phyloP scores from a whole-genome alignment of 78 protist species.

The Trichosphaerium sp. region DNA sequence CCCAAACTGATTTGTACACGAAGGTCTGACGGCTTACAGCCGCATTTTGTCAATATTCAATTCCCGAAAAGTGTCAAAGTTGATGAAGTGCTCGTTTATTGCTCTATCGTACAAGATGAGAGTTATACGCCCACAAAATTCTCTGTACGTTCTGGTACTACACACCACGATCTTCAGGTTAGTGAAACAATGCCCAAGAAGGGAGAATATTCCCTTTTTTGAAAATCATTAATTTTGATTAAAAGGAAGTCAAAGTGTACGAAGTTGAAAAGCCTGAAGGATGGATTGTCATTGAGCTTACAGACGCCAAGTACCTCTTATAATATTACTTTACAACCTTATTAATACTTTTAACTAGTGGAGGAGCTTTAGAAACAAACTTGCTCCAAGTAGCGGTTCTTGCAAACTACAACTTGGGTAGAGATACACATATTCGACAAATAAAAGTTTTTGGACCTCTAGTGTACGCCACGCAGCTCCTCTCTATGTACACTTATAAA shows the following conservation, averaged over 20 bases:
- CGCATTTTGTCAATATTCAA: conserved; percentile 40
- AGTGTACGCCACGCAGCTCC: too few species aligned
- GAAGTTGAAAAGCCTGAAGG: conserved; percentile 26
- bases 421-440: conserved; percentile 49
- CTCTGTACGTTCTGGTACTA: conserved; percentile 19
- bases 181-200: background rate
- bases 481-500: too few species aligned
- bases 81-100: conserved; percentile 18
- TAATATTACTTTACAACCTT: conserved; percentile 15
- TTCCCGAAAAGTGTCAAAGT: conserved; percentile 11
- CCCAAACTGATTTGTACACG: background rate
- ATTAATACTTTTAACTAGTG: background rate
- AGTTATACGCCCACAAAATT: conserved; percentile 44
- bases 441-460: conserved; percentile 34
- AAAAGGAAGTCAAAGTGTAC: conserved; percentile 5
- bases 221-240: background rate
- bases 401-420: background rate
- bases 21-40: conserved; percentile 54
- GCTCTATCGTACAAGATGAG: conserved; percentile 30
- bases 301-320: too few species aligned
- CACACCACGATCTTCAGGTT: conserved; percentile 31
- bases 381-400: conserved; percentile 23
- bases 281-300: too few species aligned
- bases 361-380: conserved; percentile 4
- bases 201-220: too few species aligned